Evolutionary conservation across 345 rosid species (phyloP).

Genomic region (Camelina sativa): DNA sequence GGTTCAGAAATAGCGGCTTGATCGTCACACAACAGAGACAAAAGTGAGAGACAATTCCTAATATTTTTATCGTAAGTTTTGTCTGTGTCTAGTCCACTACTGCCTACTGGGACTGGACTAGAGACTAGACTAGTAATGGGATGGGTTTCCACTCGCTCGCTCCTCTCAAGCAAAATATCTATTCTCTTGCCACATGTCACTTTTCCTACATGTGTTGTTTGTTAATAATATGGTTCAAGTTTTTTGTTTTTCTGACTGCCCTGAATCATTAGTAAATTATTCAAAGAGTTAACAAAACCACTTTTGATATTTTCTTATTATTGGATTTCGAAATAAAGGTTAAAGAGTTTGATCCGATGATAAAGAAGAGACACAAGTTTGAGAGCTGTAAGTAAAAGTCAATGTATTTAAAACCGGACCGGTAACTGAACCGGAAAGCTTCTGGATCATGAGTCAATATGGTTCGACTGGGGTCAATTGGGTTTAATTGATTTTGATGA

Average conservation of each 20-base stretch:
- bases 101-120: too few species aligned
- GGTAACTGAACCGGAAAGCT: too few species aligned
- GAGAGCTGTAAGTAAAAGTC: constrained; percentile 20
- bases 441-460: too few species aligned
- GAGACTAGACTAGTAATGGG: too few species aligned
- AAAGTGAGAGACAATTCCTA: constrained; percentile 36
- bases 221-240: background rate
- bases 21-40: constrained; percentile 57
- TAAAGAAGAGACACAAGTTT: constrained; percentile 34
- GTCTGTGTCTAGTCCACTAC: constrained; percentile 44
- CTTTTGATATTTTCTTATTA: constrained; percentile 28
- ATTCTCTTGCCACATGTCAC: constrained; percentile 54
- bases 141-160: constrained; percentile 65
- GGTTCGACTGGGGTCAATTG: too few species aligned
- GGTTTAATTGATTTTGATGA: too few species aligned
- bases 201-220: constrained; percentile 30
- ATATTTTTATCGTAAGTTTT: constrained; percentile 45
- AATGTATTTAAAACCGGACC: too few species aligned
- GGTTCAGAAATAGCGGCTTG: constrained; percentile 63
- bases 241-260: background rate
- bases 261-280: constrained; percentile 30
- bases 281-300: background rate
- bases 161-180: constrained; percentile 83
- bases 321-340: constrained; percentile 8
- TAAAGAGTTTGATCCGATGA: constrained; percentile 32